Conservation (phyloP, 1,139 yeast species). For the Debaryomyces sp. region DNA sequence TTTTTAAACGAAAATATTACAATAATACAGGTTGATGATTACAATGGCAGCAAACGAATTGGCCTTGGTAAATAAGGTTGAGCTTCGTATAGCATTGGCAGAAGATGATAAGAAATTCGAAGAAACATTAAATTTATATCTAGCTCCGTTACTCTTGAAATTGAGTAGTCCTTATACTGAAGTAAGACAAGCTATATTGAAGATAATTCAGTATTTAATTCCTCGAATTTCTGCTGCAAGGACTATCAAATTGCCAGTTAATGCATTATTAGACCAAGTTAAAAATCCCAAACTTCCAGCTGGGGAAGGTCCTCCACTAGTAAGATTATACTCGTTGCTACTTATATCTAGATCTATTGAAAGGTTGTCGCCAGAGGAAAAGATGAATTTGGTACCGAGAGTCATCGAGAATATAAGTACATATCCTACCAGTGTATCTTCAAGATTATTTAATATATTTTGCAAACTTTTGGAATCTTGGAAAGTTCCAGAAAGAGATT, state of each 20-base stretch:
- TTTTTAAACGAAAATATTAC: background rate
- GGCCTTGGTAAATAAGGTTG: slow-evolving; percentile 71
- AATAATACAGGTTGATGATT: background rate
- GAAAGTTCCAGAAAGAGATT: slow-evolving; percentile 52
- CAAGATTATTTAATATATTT: slow-evolving; percentile 64
- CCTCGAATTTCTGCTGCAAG: slow-evolving; percentile 67
- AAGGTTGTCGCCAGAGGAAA: slow-evolving; percentile 41
- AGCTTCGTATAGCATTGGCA: slow-evolving; percentile 80
- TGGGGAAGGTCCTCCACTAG: slow-evolving; percentile 51
- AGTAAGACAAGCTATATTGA: slow-evolving; percentile 71
- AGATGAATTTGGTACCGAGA: slow-evolving; percentile 45
- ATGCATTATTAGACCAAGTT: slow-evolving; percentile 64
- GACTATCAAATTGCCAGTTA: slow-evolving; percentile 60
- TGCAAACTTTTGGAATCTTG: slow-evolving; percentile 56
- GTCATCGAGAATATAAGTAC: slow-evolving; percentile 50
- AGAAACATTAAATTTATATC: slow-evolving; percentile 58
- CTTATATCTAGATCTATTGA: slow-evolving; percentile 70
- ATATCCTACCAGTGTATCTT: slow-evolving; percentile 42
- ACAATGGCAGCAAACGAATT: slow-evolving; percentile 55
- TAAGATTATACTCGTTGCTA: slow-evolving; percentile 65
- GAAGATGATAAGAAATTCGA: slow-evolving; percentile 67
- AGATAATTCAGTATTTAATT: slow-evolving; percentile 65
- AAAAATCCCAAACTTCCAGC: slow-evolving; percentile 50
- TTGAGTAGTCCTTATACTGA: slow-evolving; percentile 68
- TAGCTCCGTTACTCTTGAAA: slow-evolving; percentile 79